These are phyloP conservation scores for Diutina scorzettiae DNA, from an alignment of 1,139 yeast species.

Conservation along the genomic window DNA sequence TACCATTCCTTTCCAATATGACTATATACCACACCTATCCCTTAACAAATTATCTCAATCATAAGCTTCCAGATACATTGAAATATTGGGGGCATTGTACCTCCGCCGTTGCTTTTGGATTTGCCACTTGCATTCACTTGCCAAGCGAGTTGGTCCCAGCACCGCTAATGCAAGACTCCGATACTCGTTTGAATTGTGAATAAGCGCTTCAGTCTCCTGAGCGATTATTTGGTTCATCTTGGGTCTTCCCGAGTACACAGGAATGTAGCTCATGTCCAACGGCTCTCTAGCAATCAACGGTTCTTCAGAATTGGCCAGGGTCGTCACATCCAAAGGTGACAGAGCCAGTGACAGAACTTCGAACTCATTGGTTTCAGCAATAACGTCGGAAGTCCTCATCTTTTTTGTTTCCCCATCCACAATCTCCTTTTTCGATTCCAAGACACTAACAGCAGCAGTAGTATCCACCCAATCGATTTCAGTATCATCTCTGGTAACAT, in stretches of 20 bases:
- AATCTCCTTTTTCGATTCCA: neutral
- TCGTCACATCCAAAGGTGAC: neutral
- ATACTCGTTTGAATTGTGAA: neutral
- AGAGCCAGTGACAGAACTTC: neutral
- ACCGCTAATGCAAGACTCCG: neutral
- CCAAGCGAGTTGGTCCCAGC: neutral
- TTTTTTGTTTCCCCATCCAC: neutral
- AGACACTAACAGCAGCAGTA: neutral
- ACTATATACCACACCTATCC: too few species aligned
- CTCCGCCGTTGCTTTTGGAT: neutral
- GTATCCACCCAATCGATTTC: conserved; percentile 3
- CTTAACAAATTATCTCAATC: too few species aligned
- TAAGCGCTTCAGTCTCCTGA: neutral
- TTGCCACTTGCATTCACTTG: neutral
- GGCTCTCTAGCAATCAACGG: neutral
- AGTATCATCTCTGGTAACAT: conserved; percentile 13
- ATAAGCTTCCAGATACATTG: neutral
- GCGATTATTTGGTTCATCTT: neutral
- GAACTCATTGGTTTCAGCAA: neutral
- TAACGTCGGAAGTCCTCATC: too few species aligned
- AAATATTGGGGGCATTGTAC: neutral
- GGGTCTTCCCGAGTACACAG: neutral
- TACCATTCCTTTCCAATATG: too few species aligned
- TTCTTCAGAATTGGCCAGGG: neutral
- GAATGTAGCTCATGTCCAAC: neutral